Evolutionary conservation across 1,139 yeast species (phyloP).

Genomic region (Yamadazyma dushanensis): DNA sequence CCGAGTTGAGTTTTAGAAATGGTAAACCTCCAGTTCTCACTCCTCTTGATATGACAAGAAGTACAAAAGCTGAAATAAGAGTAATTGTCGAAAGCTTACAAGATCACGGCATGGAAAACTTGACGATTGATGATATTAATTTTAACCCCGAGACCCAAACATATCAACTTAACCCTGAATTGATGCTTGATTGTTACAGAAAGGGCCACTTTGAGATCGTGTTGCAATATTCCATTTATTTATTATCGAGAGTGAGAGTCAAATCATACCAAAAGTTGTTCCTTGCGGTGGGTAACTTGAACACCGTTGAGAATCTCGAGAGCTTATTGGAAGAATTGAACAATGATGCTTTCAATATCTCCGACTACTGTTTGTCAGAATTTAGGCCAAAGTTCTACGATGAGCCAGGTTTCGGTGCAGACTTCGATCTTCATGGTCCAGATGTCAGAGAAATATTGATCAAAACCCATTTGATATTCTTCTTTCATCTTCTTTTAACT

Average conservation of each 20-base stretch:
- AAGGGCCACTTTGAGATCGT: constrained; percentile 4
- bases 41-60: constrained; percentile 37
- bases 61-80: constrained; percentile 9
- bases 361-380: constrained; percentile 14
- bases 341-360: constrained; percentile 20
- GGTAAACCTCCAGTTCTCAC: constrained; percentile 63
- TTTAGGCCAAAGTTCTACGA: constrained; percentile 28
- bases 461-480: constrained; percentile 29
- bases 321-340: constrained; percentile 23
- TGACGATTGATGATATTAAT: neutral
- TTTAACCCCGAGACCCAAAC: constrained; percentile 1
- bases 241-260: constrained; percentile 27
- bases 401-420: constrained; percentile 24
- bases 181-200: constrained; percentile 7
- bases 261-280: constrained; percentile 32
- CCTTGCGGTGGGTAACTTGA: constrained; percentile 23
- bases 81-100: constrained; percentile 7
- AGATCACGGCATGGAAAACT: neutral
- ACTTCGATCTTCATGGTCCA: neutral
- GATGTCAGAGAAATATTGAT: constrained; percentile 13
- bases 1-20: constrained; percentile 51
- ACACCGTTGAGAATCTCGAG: constrained; percentile 19
- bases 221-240: constrained; percentile 13
- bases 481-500: constrained; percentile 36
- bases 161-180: constrained; percentile 12